Base-by-base conservation (phyloP, 805 yeast species). In the Candida orba region DNA sequence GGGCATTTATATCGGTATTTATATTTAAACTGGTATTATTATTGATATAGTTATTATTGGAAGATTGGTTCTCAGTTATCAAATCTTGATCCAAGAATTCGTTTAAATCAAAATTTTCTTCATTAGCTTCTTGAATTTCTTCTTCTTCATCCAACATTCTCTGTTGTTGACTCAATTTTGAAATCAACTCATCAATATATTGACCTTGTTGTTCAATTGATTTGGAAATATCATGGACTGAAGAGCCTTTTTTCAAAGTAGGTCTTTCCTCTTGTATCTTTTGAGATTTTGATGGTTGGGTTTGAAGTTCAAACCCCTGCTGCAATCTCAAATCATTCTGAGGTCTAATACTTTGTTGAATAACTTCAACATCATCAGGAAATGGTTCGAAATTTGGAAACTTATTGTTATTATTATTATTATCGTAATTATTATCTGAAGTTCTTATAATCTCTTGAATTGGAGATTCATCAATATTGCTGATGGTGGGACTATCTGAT, bases 121-220 rank as follows among this genome's bases (percentile, higher is more conserved):
- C 35, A 17, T 17, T 17, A 3, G 22, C 22, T 31, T 31, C 18
- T 15, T 31, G 20, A 13, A 27, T 27, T 27, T 27, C 29, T 27
- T 27, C 29, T 27, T 27, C 29, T 10, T 27, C 29, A 10, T 27
- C 29, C 5, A 27, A 13, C 6, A 27, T 13, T 10, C 9, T 30
- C 35, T 47, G 49, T 9, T 45, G 46, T 8, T 39, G 41, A 22
- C 50, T 54, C 1, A 57, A 30, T 29, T 50, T 39, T 2, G 50
- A 20, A 3, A 58, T 53, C 18, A 58, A 40, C 23, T 58, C 60
- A 35, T 58, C 52, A n/a, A 58, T 52, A 8, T 49, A 48, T 18
- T 51, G 53, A 1, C 54, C 62, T 33, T 58, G 60, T 37, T 51
- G 52, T 18, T 54, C 59, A 37, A 58, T 52, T 2, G 58, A 43